Percentiles rank a stretch among this genome's conserved stretches.
phyloP scores from a whole-genome alignment of 495 filamentous ascomycete genomes.

The Penicillium bovifimosum region DNA sequence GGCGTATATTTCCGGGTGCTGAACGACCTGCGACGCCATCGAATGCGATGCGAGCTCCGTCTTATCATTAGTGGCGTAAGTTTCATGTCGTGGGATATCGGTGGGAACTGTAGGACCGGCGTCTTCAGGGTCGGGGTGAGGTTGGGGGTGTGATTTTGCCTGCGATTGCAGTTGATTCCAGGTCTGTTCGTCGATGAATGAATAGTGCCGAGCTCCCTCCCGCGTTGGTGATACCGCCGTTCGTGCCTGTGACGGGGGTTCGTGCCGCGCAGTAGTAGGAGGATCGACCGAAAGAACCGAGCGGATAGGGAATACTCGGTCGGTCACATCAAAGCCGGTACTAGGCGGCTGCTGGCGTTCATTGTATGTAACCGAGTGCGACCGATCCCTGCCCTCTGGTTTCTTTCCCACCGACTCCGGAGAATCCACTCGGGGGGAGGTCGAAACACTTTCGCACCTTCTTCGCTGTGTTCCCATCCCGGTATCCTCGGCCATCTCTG shows the following conservation, averaged over 20 bases:
- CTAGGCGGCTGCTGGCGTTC: constrained; percentile 3
- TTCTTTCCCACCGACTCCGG: not conserved
- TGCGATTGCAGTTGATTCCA: constrained; percentile 24
- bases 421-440: not conserved
- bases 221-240: constrained; percentile 16
- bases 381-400: constrained; percentile 14
- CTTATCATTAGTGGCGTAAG: constrained; percentile 10
- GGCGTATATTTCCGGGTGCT: constrained; percentile 22
- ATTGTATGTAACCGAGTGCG: constrained; percentile 14
- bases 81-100: constrained; percentile 9
- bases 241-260: constrained; percentile 3
- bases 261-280: constrained; percentile 11
- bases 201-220: constrained; percentile 27
- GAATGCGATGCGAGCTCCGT: constrained; percentile 21
- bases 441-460: constrained; percentile 14
- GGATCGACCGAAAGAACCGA: constrained; percentile 73
- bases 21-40: constrained; percentile 14
- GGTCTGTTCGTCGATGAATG: constrained; percentile 30
- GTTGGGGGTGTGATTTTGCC: not conserved
- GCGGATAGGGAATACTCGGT: constrained; percentile 80
- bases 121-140: not conserved
- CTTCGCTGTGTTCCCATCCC: constrained; percentile 12
- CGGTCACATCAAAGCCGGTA: constrained; percentile 33
- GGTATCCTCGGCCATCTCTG: constrained; percentile 2
- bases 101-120: constrained; percentile 11